Evolutionary conservation across 257 asterid species (phyloP).

Genomic region (Euphrasia confusa): DNA sequence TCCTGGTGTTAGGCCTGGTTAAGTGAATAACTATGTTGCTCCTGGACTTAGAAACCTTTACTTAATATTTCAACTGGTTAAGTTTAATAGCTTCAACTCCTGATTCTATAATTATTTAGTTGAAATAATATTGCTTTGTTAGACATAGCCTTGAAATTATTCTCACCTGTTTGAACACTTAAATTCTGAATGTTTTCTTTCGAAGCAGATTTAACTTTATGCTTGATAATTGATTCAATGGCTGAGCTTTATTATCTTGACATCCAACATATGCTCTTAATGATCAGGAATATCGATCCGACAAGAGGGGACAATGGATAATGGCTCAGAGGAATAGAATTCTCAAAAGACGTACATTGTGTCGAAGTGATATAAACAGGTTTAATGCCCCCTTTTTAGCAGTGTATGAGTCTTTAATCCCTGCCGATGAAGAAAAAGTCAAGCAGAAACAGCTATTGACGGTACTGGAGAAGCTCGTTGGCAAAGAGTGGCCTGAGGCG

Average conservation of each 20-base stretch:
- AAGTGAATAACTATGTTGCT: background rate
- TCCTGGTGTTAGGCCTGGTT: background rate
- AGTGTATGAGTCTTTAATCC: conserved; percentile 71
- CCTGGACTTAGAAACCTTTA: background rate
- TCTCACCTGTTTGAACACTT: conserved; percentile 8
- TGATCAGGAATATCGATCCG: conserved; percentile 83
- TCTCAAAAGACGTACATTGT: conserved; percentile 40
- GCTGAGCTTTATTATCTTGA: conserved; percentile 11
- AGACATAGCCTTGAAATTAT: background rate
- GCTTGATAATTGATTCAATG: background rate
- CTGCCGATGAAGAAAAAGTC: conserved; percentile 80
- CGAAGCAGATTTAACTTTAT: background rate
- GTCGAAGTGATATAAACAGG: conserved; percentile 56
- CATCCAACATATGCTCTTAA: conserved; percentile 10
- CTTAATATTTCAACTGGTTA: conserved; percentile 9
- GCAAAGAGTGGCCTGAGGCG: conserved; percentile 85
- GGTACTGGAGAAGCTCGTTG: conserved; percentile 56
- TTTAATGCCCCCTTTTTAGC: conserved; percentile 49
- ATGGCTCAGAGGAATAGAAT: conserved; percentile 72
- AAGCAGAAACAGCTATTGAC: conserved; percentile 74
- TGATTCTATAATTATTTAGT: background rate
- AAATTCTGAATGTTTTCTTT: background rate
- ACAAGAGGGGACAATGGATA: conserved; percentile 71
- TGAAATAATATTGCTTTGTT: background rate
- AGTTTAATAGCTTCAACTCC: background rate